Conservation (phyloP, 23 red algal genomes). For the Gracilaria gracilis region DNA sequence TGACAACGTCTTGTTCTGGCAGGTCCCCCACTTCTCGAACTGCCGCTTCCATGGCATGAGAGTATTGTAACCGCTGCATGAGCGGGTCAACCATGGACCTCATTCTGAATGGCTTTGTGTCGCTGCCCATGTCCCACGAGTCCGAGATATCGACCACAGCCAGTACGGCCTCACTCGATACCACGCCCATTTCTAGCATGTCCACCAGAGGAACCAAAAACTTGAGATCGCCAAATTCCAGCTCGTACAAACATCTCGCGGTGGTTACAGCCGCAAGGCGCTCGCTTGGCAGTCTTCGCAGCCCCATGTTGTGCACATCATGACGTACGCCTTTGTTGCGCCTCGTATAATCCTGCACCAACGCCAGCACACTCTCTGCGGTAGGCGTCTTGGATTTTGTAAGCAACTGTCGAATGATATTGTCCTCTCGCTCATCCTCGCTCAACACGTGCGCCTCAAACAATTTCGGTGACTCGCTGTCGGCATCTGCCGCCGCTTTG, state of each 20-base stretch:
- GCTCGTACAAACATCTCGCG: constrained; percentile 62
- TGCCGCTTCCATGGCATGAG: constrained; percentile 54
- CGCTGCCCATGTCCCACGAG: constrained; percentile 30
- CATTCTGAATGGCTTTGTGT: constrained; percentile 12
- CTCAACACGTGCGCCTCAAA: constrained; percentile 1
- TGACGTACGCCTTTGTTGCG: background rate
- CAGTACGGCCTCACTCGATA: constrained; percentile 53
- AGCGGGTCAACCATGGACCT: constrained; percentile 38
- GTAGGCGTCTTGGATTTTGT: constrained; percentile 12
- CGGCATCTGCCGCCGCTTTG: constrained; percentile 29
- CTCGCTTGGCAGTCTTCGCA: constrained; percentile 48
- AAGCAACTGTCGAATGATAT: constrained; percentile 21
- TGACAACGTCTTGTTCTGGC: constrained; percentile 67
- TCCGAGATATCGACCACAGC: constrained; percentile 45
- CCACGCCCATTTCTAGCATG: constrained; percentile 65
- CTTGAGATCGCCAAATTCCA: constrained; percentile 30
- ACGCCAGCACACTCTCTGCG: constrained; percentile 10
- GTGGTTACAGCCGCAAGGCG: constrained; percentile 45
- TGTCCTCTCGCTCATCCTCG: constrained; percentile 22
- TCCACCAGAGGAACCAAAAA: constrained; percentile 66
- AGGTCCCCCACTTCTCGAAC: constrained; percentile 27
- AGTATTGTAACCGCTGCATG: constrained; percentile 18
- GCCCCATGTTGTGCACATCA: constrained; percentile 7
- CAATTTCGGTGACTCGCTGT: background rate
- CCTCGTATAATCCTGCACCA: background rate